Evolutionary conservation across 2,329 filamentous ascomycete genomes (phyloP), one percentile per base, ranked within the genome.

Genomic region (Cadophora luteo-olivacea): DNA sequence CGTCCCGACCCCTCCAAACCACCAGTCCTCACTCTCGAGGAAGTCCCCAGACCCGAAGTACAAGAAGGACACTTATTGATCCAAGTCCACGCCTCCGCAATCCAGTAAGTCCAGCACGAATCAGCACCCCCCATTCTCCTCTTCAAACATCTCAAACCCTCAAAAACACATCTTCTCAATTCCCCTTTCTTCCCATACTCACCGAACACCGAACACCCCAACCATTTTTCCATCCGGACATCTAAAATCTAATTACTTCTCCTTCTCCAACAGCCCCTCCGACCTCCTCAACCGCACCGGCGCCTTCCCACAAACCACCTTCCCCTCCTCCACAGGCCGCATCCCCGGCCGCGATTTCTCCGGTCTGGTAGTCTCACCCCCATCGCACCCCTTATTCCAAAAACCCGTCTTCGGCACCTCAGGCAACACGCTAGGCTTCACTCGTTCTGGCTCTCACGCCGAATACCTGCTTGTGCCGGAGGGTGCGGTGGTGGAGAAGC

Each of bases 311-410:
- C 67, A 63, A 48, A 73, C 73, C 4, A 74, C 68, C 25, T 76
- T 70, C 63, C 74, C 75, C 1, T 12, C 38, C 7, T 5, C 12
- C 14, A 14, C 11, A 1, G 16, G 16, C 14, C 72, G 74, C 12
- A 69, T 72, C 24, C 73, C 73, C 3, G 74, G 75, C 7, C 75
- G 74, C 1, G 75, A 76, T 54, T 76, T 70, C 63, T 54, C 71
- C 9, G 75, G 75, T 14, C 55, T 64, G 11, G 41, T 76, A 5
- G 65, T 70, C 9, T 68, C 70, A 48, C 68, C 70, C 0, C 65
- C 72, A 11, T 66, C 70, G 1, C 67, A 71, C 8, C 16, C 61
- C 0, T 58, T 68, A 3, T 60, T 73, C 1, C 68, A 69, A 8
- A 48, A 72, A 63, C 67, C 71, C 61, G 69, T 76, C 12, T 76